Evolutionary conservation across 805 yeast genomes (phyloP).

Genomic region (Sugiyamaella floridensis): DNA sequence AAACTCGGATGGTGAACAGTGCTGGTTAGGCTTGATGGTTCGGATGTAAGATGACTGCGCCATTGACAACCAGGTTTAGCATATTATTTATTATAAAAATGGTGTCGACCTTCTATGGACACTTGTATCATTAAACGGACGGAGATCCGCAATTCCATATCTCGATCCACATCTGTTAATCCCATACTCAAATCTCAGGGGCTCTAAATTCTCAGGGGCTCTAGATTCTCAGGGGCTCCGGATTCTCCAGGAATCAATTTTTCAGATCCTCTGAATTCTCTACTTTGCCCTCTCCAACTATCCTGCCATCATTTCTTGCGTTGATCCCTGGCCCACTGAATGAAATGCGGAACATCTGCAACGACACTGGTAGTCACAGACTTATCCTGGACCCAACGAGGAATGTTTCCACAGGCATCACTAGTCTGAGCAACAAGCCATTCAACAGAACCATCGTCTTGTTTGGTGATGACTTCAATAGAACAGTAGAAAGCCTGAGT

Average conservation of each 20-base stretch:
- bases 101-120: no score
- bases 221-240: no score
- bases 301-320: neutral
- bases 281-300: no score
- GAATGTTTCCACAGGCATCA: conserved; percentile 35
- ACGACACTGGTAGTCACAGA: conserved; percentile 29
- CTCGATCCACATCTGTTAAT: no score
- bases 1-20: conserved; percentile 82
- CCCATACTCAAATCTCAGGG: no score
- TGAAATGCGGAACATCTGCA: conserved; percentile 32
- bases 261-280: no score
- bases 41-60: conserved; percentile 96
- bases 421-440: conserved; percentile 37
- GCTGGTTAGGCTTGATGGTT: conserved; percentile 95
- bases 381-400: conserved; percentile 33
- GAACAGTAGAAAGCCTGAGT: conserved; percentile 32
- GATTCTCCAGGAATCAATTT: no score
- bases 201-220: no score
- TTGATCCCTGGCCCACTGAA: conserved; percentile 25
- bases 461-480: conserved; percentile 28
- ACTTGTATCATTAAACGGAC: no score
- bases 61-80: conserved; percentile 67
- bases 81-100: no score
- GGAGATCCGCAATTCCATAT: no score
- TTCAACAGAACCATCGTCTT: conserved; percentile 23